A percentile compares a stretch with the other conserved stretches of the same genome.
Conservation (phyloP, 2,329 filamentous ascomycete genomes). For the Domatiomyces catenatus region DNA sequence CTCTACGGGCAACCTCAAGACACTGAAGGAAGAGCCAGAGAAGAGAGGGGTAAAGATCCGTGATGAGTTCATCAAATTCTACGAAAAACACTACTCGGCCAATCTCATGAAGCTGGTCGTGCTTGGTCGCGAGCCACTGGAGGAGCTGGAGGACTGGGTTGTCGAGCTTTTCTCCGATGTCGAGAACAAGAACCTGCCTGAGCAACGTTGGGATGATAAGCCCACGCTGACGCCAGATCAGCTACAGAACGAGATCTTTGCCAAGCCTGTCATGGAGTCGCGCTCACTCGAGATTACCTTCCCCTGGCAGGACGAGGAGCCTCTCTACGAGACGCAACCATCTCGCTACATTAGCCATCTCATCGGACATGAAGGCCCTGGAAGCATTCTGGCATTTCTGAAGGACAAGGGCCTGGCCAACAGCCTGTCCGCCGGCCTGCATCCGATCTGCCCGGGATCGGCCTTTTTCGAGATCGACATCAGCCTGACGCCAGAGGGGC, state of each 20-base stretch:
- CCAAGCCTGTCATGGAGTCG: conserved; percentile 82
- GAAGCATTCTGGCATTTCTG: conserved; percentile 78
- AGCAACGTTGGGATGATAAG: conserved; percentile 51
- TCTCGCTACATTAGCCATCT: conserved; percentile 76
- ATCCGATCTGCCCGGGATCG: conserved; percentile 62
- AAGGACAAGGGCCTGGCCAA: conserved; percentile 87
- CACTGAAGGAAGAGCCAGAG: conserved; percentile 68
- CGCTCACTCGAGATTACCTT: conserved; percentile 68
- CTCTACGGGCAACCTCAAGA: conserved; percentile 75
- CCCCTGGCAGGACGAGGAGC: conserved; percentile 70
- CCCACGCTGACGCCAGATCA: conserved; percentile 42
- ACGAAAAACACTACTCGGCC: conserved; percentile 76
- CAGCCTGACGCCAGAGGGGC: conserved; percentile 67
- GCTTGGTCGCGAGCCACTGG: conserved; percentile 64
- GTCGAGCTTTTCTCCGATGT: conserved; percentile 68
- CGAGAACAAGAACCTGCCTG: conserved; percentile 62
- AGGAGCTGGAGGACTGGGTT: conserved; percentile 71
- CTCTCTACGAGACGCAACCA: conserved; percentile 63
- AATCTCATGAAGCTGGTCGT: conserved; percentile 89
- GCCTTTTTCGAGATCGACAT: conserved; percentile 68
- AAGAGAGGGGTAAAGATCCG: conserved; percentile 67
- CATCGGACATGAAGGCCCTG: conserved; percentile 82
- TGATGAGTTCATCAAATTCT: conserved; percentile 84
- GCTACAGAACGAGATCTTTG: conserved; percentile 59
- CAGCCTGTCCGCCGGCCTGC: conserved; percentile 60